Base-by-base conservation (phyloP, 2,329 filamentous ascomycete species). In the Fusarium longipes region DNA sequence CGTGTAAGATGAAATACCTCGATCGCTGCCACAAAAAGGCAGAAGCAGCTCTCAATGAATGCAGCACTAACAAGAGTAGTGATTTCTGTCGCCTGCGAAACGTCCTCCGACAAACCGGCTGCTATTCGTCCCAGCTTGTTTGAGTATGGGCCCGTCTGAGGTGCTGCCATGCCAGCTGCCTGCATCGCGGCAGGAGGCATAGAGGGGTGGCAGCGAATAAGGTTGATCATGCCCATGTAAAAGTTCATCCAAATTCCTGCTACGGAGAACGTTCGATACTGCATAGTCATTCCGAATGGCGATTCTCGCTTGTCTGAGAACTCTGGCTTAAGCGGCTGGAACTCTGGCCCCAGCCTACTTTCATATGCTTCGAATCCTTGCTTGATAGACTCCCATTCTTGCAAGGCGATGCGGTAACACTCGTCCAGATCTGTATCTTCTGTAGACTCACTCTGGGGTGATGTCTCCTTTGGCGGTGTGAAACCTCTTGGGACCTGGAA, bases 141-240 rank as follows among this genome's bases (percentile, higher is more conserved):
- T 2, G 93, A 92, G 77, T 88, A 91, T 0, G 81, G 81, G 5
- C 84, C 87, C 1, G 95, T 97, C 48, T 91, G 86, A 15, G 82
- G 82, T 1, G 93, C 93, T 11, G 91, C 89, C 66, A 96, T 84
- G 9, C 90, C 91, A 0, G 93, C 93, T 4, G 96, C 93, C 72
- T 93, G 87, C 87, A 97, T 93, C 33, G 93, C 91, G 10, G 94
- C 89, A 0, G 95, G 93, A 1, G 94, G 95, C 93, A 97, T 97
- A 24, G 87, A 87, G 0, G 96, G 96, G 70, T 97, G 94, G 1
- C 89, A 85, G 32, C 96, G 87, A 60, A 95, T 83, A n/a, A 96
- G 85, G 53, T 94, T 85, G 57, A 98, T 95, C 44, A 93, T 84
- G 1, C 90, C 90, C 83, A 95, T 92, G 77, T 97, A 91, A 76